phyloP scores from a whole-genome alignment of 208 protist genomes.

The Novymonas esmeraldas region DNA sequence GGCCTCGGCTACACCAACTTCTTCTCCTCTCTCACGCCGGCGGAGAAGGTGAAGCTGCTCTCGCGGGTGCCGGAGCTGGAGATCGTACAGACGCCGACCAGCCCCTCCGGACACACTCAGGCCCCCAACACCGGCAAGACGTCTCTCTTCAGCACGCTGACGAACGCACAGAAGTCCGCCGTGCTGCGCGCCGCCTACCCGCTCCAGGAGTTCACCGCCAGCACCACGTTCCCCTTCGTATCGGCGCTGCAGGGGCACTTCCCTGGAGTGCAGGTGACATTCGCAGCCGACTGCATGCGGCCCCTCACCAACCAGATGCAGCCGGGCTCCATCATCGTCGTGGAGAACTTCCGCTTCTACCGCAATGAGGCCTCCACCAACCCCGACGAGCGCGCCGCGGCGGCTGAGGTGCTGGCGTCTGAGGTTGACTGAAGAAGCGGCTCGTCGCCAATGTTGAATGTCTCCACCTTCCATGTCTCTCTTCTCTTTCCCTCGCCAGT shows the following conservation, averaged over 20 bases:
- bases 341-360: conserved; percentile 86
- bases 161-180: conserved; percentile 47
- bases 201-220: conserved; percentile 43
- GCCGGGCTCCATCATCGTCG: conserved; percentile 61
- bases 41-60: conserved; percentile 62
- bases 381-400: conserved; percentile 49
- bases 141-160: conserved; percentile 48
- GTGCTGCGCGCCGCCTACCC: conserved; percentile 52
- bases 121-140: conserved; percentile 55
- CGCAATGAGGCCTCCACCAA: conserved; percentile 59
- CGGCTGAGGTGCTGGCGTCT: conserved; percentile 65
- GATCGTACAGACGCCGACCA: conserved; percentile 11
- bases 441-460: no score
- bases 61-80: conserved; percentile 33
- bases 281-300: conserved; percentile 60
- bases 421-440: no score
- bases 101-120: conserved; percentile 23
- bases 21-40: conserved; percentile 48
- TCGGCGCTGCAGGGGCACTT: conserved; percentile 45
- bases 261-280: conserved; percentile 54
- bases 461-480: no score
- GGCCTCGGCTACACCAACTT: conserved; percentile 76
- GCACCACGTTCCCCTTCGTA: conserved; percentile 63
- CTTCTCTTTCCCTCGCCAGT: no score
- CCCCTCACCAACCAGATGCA: conserved; percentile 41